Base-by-base conservation (phyloP, 352 stramenopile species). In the Peronospora destructor region DNA sequence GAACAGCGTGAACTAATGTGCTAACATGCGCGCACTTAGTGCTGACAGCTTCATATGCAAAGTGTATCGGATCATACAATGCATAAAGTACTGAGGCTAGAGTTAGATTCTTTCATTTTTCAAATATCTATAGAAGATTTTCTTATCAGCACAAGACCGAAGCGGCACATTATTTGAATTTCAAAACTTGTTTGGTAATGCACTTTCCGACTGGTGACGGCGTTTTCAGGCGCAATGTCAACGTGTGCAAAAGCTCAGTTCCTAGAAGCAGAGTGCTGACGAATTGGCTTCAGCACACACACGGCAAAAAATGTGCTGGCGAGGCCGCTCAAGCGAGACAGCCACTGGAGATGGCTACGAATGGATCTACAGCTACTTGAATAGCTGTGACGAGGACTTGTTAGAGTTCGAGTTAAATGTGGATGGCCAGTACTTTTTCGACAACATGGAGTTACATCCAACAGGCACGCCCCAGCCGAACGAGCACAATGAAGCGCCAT, bases 361-460 rank as follows among this genome's bases (percentile, higher is more conserved):
- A 17, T 73, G 65, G 54, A 59, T 72, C 10, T 54, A 28, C 28
- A 51, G 33, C 28, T 61, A 70, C 21, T 32, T 76, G 28, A 28
- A 36, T 34, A 44, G 45, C 23, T 70, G 52, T 40, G 54, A 72
- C 26, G 37, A 36, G 13, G 55, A 64, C 19, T 44, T 72, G 35
- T 40, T 72, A 1, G 61, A 76, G 40, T 53, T 76, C 26, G 52
- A 76, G 21, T 21, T 76, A 30, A 53, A 67, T 14, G 45, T 44
- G 5, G 56, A 68, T 25, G 50, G 46, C 6, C 50, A 69, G n/a
- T 33, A 66, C 16, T 66, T 70, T 46, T 66, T 53, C 40, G 58
- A 70, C 44, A 44, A 58, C 44, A 57, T 70, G 35, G 45, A 60
- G 14, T 39, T 61, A n/a, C 34, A 13, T 1, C 10, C 43, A 6